Evolutionary conservation across 2,329 filamentous ascomycete species (phyloP).

Genomic region (Neofusicoccum sp.): DNA sequence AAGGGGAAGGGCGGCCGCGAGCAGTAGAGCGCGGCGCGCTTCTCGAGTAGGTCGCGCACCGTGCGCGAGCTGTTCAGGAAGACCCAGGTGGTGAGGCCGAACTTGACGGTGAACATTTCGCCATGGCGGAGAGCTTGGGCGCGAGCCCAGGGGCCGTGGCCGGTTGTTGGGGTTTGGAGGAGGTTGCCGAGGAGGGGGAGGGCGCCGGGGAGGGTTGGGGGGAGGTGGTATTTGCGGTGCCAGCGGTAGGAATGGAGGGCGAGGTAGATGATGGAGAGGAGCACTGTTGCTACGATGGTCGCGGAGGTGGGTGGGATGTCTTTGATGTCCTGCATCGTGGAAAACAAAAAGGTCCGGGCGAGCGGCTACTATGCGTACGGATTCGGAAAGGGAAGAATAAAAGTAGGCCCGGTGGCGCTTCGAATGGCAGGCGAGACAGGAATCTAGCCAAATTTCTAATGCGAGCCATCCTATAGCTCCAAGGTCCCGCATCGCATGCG

Average conservation of each 20-base stretch:
- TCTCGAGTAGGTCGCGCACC: constrained; percentile 23
- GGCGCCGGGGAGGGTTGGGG: neutral
- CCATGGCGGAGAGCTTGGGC: neutral
- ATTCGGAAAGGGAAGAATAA: too few relatives aligned
- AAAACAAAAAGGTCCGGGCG: too few relatives aligned
- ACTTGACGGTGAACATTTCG: neutral
- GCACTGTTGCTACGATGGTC: neutral
- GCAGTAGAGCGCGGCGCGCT: constrained; percentile 23
- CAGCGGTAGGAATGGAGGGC: neutral
- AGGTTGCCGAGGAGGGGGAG: constrained; percentile 13
- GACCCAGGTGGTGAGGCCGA: constrained; percentile 20
- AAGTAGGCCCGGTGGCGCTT: too few relatives aligned
- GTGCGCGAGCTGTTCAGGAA: constrained; percentile 24
- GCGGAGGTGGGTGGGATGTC: neutral
- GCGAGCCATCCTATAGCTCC: too few relatives aligned
- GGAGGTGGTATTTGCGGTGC: neutral
- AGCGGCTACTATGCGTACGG: too few relatives aligned
- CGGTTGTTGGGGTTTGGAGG: neutral
- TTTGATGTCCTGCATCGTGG: neutral
- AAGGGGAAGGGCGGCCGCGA: constrained; percentile 24
- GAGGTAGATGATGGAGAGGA: neutral
- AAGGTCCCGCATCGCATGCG: too few relatives aligned
- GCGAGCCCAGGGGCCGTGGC: constrained; percentile 8
- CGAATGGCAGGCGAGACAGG: too few relatives aligned
- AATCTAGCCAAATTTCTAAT: too few relatives aligned